These are phyloP conservation scores for Heimioporus punctisporus DNA, from an alignment of 1,284 basidiomycete species.

Conservation along the genomic window DNA sequence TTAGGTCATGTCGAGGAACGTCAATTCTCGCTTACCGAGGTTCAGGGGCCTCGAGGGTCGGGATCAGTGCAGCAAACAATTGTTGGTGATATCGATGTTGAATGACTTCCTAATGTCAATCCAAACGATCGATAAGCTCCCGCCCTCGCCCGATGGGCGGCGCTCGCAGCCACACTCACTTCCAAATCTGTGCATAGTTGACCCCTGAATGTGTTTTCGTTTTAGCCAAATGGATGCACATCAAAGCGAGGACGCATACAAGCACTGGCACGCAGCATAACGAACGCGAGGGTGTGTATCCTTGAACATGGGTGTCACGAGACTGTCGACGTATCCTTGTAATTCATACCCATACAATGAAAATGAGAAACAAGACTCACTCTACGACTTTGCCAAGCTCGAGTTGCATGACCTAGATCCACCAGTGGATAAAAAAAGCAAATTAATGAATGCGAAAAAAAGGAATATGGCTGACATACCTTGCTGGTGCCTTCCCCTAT, in stretches of 20 bases:
- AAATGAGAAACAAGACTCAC: slow-evolving; percentile 32
- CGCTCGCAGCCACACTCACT: slow-evolving; percentile 40
- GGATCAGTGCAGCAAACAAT: slow-evolving; percentile 71
- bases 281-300: slow-evolving; percentile 83
- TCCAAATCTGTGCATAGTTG: slow-evolving; percentile 86
- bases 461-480: slow-evolving; percentile 31
- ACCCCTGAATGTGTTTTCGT: slow-evolving; percentile 51
- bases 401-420: slow-evolving; percentile 63
- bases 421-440: neutral
- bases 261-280: slow-evolving; percentile 85
- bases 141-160: too few species aligned
- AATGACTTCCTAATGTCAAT: slow-evolving; percentile 61
- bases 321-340: slow-evolving; percentile 47
- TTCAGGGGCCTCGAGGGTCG: slow-evolving; percentile 76
- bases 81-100: slow-evolving; percentile 70
- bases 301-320: slow-evolving; percentile 75
- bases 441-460: too few species aligned
- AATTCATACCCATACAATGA: too few species aligned
- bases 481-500: slow-evolving; percentile 78
- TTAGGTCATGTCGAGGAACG: too few species aligned
- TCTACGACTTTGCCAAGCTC: slow-evolving; percentile 78
- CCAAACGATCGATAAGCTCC: too few species aligned
- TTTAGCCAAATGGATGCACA: too few species aligned
- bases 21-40: slow-evolving; percentile 50
- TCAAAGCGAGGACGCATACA: slow-evolving; percentile 46